These are phyloP conservation scores for Termitomyces sp. DNA, from an alignment of 768 basidiomycete genomes.

Conservation along the genomic window DNA sequence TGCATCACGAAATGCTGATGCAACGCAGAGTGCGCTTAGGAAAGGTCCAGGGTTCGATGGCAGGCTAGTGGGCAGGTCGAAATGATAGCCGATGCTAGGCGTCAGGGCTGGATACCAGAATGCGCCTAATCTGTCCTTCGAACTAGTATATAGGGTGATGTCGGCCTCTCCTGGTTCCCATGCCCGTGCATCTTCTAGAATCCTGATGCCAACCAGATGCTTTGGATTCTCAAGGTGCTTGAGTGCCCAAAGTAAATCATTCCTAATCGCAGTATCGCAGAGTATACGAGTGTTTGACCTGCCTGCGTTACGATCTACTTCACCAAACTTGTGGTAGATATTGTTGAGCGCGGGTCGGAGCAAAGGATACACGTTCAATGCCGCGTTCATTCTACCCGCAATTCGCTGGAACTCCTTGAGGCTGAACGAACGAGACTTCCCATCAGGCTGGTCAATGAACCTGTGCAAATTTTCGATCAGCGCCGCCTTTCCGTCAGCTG, in stretches of 20 bases:
- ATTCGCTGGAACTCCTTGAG: not conserved
- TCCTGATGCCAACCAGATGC: not conserved
- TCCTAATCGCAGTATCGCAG: not conserved
- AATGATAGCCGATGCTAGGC: not conserved
- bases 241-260: not conserved
- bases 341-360: not conserved
- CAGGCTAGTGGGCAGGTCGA: not conserved
- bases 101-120: not conserved
- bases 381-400: not conserved
- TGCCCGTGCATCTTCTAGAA: not conserved
- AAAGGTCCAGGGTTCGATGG: not conserved
- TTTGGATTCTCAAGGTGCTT: not conserved
- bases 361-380: slow-evolving; percentile 3
- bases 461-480: not conserved
- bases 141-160: not conserved
- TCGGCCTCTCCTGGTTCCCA: not conserved
- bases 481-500: not conserved
- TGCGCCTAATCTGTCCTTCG: not conserved
- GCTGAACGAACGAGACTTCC: not conserved
- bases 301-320: not conserved
- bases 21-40: not conserved
- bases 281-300: not conserved
- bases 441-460: not conserved
- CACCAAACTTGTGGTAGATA: not conserved
- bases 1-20: not conserved